Base-by-base conservation (phyloP, 805 yeast genomes). In the Yamadazyma nakazawae region DNA sequence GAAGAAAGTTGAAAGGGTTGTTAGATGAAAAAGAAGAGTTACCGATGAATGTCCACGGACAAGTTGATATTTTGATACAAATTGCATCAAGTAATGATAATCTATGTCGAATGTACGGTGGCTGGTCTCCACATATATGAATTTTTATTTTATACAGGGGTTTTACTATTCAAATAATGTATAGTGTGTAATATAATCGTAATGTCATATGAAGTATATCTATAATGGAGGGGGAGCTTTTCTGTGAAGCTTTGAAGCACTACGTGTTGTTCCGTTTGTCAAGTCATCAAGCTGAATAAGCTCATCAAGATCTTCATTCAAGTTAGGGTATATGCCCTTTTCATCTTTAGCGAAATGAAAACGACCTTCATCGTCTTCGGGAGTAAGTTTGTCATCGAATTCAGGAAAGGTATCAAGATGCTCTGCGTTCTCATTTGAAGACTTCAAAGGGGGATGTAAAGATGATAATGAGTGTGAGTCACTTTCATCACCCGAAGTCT, bases 21-120 rank as follows among this genome's bases (percentile, higher is more conserved):
- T 72, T 87, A n/a, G 70, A 69, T 48, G 87, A 85, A 41, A 80
- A 82, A 10, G 96, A 88, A 55, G 91, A 95, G 0, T 69, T 91
- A 26, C 88, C 96, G 0, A 80, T 94, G 70, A 88, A 96, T 66
- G 87, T 91, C 2, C 84, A 85, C 38, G 98, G 97, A 0, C 96
- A 92, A 59, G 97, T 90, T 1, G 97, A 94, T 58, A 82, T 86
- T 25, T 74, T 94, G 50, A 86, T 92, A 28, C 88, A 85, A 54
- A 87, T 85, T 51, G 94, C 98, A 0, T 78, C 87, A 0, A 81
- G 88, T 1, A 70, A 70, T 5, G 88, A 82, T 39, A 83, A 84
- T 52, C 66, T 94, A 37, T 75, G 88, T 26, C 85, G 78, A 54
- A 92, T 94, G 99, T 94, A 88, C 64, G 81, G 86, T 21, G 99